These are phyloP conservation scores for Colletotrichum eleusines DNA, from an alignment of 2,329 filamentous ascomycete genomes.

Conservation along the genomic window DNA sequence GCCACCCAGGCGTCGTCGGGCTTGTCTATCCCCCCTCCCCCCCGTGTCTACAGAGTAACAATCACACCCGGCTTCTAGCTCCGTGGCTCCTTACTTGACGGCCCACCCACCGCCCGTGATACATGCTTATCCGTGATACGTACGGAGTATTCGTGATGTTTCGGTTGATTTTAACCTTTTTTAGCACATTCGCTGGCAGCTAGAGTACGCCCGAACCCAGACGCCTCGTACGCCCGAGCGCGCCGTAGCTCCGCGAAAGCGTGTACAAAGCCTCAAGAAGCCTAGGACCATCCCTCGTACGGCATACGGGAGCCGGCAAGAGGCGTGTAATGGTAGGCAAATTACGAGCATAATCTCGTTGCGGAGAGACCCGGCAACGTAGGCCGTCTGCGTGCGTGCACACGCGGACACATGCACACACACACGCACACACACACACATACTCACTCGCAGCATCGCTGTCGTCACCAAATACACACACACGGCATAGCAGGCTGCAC, in stretches of 20 bases:
- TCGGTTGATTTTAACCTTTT: conserved; percentile 16
- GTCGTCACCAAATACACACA: no score
- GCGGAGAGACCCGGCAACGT: neutral
- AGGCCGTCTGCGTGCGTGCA: neutral
- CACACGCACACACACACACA: neutral
- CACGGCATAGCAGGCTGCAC: no score
- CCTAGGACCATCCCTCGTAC: neutral
- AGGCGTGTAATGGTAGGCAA: neutral
- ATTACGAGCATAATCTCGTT: neutral
- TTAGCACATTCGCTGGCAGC: conserved; percentile 9
- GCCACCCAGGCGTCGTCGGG: neutral
- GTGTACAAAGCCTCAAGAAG: neutral
- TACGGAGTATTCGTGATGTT: no score
- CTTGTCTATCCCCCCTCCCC: neutral
- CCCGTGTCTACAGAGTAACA: neutral
- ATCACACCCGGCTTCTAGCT: neutral
- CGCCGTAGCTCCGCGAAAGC: neutral
- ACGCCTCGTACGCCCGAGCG: neutral
- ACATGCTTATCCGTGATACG: no score
- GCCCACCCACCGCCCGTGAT: neutral
- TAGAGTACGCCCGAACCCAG: neutral
- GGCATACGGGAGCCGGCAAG: neutral
- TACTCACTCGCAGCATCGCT: no score
- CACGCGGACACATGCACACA: neutral
- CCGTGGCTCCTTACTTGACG: neutral